Evolutionary conservation across 2,329 filamentous ascomycete genomes (phyloP), one percentile per base, ranked within the genome.

Genomic region (Hawksworthiomyces lignivorus): DNA sequence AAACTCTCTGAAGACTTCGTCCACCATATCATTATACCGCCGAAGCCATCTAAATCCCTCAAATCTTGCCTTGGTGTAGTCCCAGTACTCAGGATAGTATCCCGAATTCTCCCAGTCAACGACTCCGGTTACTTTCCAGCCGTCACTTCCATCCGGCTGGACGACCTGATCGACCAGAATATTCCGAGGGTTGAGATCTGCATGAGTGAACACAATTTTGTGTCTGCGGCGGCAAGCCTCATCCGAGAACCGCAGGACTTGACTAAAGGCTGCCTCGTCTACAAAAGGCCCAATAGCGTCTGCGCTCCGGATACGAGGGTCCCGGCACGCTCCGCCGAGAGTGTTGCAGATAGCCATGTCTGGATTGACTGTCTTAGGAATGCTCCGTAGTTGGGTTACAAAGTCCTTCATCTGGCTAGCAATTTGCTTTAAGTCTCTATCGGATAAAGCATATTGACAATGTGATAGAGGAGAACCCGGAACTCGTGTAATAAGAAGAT

Each of bases 131-230:
- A 59, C 48, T 12, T 26, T 39, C 55, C 54, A 57, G 30, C 44
- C 46, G 9, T 44, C 51, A 32, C 41, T 51, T 26, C 54, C 53
- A 39, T 58, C 55, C 3, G 35, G 15, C 11, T 47, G 39, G 1
- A 22, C 29, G 14, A 48, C 36, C 26, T 40, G 38, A 14, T 54
- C 50, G 14, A 63, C 50, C 14, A 61, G 38, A 18, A 63, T 61
- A 33, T 62, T 63, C 7, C 55, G 49, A 2, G 54, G 48, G 32
- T 59, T 60, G 6, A 63, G 50, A 36, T 62, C 58, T 2, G 55
- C 56, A 39, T 61, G 57, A 4, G 59, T 59, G 21, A 62, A 62
- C 7, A 58, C 47, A 14, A 57, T 54, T 18, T 45, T 43, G 39
- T 61, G 55, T 10, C 54, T 53, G 3, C 50, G 50, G 3, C 55